Percentiles rank a stretch among this genome's conserved stretches.
phyloP scores from a whole-genome alignment of 1,284 basidiomycete species.

The Ceratobasidium sp. region DNA sequence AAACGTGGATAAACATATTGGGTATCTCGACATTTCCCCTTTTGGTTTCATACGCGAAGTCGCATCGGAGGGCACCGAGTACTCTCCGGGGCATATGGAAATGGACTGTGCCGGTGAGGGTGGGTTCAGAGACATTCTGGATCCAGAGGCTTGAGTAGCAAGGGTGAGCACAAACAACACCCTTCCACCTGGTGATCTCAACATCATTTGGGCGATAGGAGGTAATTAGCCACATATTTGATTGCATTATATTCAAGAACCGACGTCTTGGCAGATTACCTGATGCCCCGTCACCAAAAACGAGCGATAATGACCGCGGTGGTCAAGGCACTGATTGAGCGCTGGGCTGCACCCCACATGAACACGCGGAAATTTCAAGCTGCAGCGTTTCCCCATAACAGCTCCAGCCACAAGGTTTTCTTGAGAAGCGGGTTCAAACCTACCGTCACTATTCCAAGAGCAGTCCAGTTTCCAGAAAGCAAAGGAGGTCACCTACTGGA shows the following conservation, averaged over 20 bases:
- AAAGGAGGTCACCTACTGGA: constrained; percentile 26
- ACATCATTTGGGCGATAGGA: constrained; percentile 41
- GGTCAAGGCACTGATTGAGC: constrained; percentile 56
- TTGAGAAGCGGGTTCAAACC: constrained; percentile 67
- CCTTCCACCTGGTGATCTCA: constrained; percentile 30
- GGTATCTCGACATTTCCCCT: constrained; percentile 23
- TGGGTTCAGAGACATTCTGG: constrained; percentile 33
- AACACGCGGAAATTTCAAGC: constrained; percentile 56
- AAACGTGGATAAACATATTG: neutral
- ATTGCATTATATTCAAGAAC: neutral
- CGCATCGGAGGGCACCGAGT: constrained; percentile 36
- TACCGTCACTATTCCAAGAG: neutral
- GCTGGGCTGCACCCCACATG: constrained; percentile 68
- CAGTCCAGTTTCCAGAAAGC: constrained; percentile 18
- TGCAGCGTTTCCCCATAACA: constrained; percentile 59
- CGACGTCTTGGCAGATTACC: constrained; percentile 54
- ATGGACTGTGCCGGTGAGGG: constrained; percentile 24
- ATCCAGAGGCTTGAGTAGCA: constrained; percentile 37
- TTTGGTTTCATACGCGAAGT: constrained; percentile 39
- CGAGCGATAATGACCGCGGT: constrained; percentile 71
- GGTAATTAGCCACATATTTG: constrained; percentile 23
- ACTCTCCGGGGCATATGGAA: constrained; percentile 39
- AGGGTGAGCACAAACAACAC: constrained; percentile 29
- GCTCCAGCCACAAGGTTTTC: constrained; percentile 64
- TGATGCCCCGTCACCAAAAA: constrained; percentile 63